phyloP scores from a whole-genome alignment of 768 basidiomycete genomes.

The Lentinula detonsa region DNA sequence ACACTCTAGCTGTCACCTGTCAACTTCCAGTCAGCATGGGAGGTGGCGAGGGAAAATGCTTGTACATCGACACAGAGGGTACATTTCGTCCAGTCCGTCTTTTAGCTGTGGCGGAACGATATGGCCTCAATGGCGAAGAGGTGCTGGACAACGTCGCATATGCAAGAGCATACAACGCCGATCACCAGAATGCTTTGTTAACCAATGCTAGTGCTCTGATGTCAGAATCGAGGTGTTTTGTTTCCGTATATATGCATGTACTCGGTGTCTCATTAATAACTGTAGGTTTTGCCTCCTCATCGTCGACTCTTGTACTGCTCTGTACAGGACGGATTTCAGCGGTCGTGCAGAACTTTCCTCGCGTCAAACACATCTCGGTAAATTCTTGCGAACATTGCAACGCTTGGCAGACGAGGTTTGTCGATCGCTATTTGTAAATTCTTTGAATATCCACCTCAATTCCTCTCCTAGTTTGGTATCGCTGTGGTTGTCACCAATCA shows the following conservation, averaged over 20 bases:
- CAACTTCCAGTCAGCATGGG: constrained; percentile 97
- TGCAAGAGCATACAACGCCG: constrained; percentile 97
- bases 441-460: constrained; percentile 3
- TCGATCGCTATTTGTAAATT: constrained; percentile 3
- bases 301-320: constrained; percentile 92
- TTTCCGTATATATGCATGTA: constrained; percentile 14
- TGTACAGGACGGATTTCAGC: constrained; percentile 94
- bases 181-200: constrained; percentile 89
- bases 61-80: constrained; percentile 99
- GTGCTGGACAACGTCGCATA: constrained; percentile 98
- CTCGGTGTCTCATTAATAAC: background rate
- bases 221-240: constrained; percentile 87
- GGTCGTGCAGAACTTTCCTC: constrained; percentile 95
- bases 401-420: constrained; percentile 93
- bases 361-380: constrained; percentile 92
- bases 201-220: constrained; percentile 95
- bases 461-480: constrained; percentile 73
- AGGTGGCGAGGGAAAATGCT: constrained; percentile 96
- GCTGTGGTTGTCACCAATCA: constrained; percentile 98
- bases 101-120: constrained; percentile 91
- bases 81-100: constrained; percentile 97
- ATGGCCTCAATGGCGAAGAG: constrained; percentile 96
- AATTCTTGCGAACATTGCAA: constrained; percentile 89
- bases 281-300: constrained; percentile 91
- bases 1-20: constrained; percentile 96